A percentile compares a stretch with the other conserved stretches of the same genome.
These are phyloP conservation scores for Globisporangium nagaii DNA, from an alignment of 352 stramenopile species.

Conservation along the genomic window DNA sequence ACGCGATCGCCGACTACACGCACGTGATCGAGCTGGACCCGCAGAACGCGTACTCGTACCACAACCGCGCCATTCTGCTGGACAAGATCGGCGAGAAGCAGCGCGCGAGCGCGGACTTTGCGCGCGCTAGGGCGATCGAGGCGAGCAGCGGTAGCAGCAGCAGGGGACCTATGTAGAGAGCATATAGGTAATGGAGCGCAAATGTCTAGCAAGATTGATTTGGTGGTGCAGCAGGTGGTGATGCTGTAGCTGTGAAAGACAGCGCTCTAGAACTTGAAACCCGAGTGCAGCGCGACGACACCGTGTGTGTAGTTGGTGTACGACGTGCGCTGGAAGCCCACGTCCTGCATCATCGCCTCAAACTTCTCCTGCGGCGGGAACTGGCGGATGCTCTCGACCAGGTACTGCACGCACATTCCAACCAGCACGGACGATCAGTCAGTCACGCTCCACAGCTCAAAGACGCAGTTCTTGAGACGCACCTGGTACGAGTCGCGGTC, in stretches of 20 bases:
- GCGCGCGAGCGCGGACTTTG: conserved; percentile 34
- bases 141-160: not conserved
- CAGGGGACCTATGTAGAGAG: not conserved
- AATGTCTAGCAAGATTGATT: not conserved
- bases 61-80: conserved; percentile 81
- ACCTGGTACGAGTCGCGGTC: conserved; percentile 97
- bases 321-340: conserved; percentile 90
- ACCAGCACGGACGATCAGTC: too few relatives aligned
- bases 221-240: not conserved
- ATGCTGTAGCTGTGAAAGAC: too few relatives aligned
- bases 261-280: conserved; percentile 88
- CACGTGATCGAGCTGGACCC: conserved; percentile 64
- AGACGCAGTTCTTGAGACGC: too few relatives aligned
- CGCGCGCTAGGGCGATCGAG: conserved; percentile 14
- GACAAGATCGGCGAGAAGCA: conserved; percentile 58
- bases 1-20: conserved; percentile 74
- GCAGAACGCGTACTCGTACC: conserved; percentile 72
- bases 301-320: conserved; percentile 97
- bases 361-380: conserved; percentile 97
- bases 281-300: conserved; percentile 96
- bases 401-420: too few relatives aligned
- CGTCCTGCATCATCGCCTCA: conserved; percentile 90
- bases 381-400: conserved; percentile 99
- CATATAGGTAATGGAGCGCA: not conserved
- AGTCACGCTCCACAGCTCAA: too few relatives aligned